Evolutionary conservation across 768 basidiomycete genomes (phyloP), one percentile per base, ranked within the genome.

Genomic region (Leccinellum albellum): DNA sequence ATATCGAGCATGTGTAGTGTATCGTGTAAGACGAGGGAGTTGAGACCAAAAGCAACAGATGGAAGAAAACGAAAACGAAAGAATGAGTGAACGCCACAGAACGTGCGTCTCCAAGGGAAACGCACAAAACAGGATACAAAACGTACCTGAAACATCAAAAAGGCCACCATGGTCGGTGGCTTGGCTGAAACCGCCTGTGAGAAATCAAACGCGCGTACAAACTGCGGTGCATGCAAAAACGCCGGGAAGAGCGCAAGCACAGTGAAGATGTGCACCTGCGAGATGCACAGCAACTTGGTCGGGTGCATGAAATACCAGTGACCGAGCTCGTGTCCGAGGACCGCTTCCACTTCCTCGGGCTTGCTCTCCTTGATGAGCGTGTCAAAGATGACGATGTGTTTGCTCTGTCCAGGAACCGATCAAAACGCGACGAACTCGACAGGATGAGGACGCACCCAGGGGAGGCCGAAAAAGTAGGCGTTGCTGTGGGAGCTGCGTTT

Each of bases 381-480:
- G 65, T 99, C 97, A 66, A 94, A 99, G 67, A 99, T 89, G 71
- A 98, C 94, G 62, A 96, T 92, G 73, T 94, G 92, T 64, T 94
- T 94, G 75, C 86, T 89, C 89, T 91, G 61, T 10, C 15, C 23
- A 3, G 33, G 20, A 42, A 21, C 20, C 5, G 1, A 13, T 23
- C 20, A 24, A 3, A 8, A 23, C 4, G 20, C 26, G 17, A 23
- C 10, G 17, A 2, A 51, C 6, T 17, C 17, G 10, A 29, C 2
- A 2, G 2, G 10, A n/a, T n/a, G 6, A 12, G 15, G 6, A 75
- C 78, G 42, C 50, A 91, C 92, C 89, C 94, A 95, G 1, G 95
- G 96, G 13, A 98, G 82, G 57, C 96, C 96, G 62, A 94, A 98
- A 79, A 98, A 98, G 76, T 97, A 98, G n/a, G 95, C 95, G 63